Percentiles rank a stretch among this genome's conserved stretches.
Conservation (phyloP, 768 basidiomycete genomes). For the Candolleomyces eurysporus region DNA sequence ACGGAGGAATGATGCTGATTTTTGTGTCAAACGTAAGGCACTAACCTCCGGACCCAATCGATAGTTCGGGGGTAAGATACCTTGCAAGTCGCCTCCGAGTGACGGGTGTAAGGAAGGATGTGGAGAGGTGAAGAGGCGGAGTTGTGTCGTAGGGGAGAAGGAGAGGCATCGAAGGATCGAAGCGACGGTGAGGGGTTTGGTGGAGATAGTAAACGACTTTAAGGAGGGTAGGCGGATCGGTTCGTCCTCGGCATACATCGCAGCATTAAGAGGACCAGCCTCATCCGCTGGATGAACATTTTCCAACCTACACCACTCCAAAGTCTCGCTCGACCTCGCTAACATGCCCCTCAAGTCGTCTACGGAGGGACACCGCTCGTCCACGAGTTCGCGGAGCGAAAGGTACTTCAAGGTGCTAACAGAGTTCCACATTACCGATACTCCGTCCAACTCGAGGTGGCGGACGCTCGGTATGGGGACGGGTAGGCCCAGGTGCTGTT, state of each 20-base stretch:
- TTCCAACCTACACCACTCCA: conserved; percentile 33
- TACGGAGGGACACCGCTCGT: conserved; percentile 30
- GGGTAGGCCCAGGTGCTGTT: conserved; percentile 18
- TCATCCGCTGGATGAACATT: conserved; percentile 20
- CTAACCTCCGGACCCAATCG: conserved; percentile 1
- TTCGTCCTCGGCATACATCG: neutral
- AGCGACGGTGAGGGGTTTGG: conserved; percentile 22
- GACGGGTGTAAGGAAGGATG: neutral
- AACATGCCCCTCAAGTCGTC: conserved; percentile 32
- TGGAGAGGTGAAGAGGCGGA: conserved; percentile 26
- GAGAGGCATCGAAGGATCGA: conserved; percentile 23
- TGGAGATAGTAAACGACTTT: conserved; percentile 28
- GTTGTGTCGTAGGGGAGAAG: conserved; percentile 21
- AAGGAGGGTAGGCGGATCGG: conserved; percentile 22
- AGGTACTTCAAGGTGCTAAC: conserved; percentile 32
- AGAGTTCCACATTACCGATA: conserved; percentile 33
- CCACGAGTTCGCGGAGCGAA: conserved; percentile 28
- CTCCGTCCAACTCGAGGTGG: conserved; percentile 30
- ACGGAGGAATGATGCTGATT: conserved; percentile 22
- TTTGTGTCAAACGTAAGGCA: conserved; percentile 19
- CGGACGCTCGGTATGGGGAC: conserved; percentile 28
- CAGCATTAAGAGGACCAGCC: neutral
- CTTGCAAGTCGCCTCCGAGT: conserved; percentile 19
- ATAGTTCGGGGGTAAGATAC: conserved; percentile 26
- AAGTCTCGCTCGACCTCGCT: conserved; percentile 24